Percentiles rank a stretch among this genome's conserved stretches.
Evolutionary conservation across 2,329 filamentous ascomycete species (phyloP).

Genomic region (Podosphaera aphanis): DNA sequence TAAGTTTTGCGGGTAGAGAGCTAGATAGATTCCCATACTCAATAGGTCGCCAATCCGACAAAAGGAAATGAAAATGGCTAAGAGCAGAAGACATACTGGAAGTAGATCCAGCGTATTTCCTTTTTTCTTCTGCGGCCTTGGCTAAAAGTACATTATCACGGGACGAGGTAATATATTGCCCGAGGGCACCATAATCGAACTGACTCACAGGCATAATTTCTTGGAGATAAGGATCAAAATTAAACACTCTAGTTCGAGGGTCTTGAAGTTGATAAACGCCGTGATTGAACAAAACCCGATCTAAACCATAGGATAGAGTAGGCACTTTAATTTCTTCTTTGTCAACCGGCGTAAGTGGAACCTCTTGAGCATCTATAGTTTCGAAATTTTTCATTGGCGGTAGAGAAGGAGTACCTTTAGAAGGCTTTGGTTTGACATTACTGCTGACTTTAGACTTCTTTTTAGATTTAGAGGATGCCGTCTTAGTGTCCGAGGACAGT

Average conservation of each 20-base stretch:
- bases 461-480: not conserved
- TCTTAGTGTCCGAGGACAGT: not conserved
- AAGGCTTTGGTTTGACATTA: too few species aligned
- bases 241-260: constrained; percentile 66
- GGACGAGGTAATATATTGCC: constrained; percentile 77
- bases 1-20: constrained; percentile 35
- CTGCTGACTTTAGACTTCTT: too few species aligned
- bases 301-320: constrained; percentile 14
- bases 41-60: constrained; percentile 61
- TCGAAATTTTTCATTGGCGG: constrained; percentile 7
- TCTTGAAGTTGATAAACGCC: constrained; percentile 87
- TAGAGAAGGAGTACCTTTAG: not conserved
- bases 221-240: constrained; percentile 87
- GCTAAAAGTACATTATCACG: constrained; percentile 49
- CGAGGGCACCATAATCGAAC: constrained; percentile 75
- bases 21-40: constrained; percentile 43
- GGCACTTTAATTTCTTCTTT: constrained; percentile 13
- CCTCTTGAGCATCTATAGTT: constrained; percentile 9
- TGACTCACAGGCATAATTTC: constrained; percentile 81
- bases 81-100: constrained; percentile 85
- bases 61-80: constrained; percentile 75
- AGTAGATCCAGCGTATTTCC: constrained; percentile 80
- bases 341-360: constrained; percentile 12
- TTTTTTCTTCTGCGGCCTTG: constrained; percentile 40
- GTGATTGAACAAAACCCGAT: constrained; percentile 67